Evolutionary conservation across 768 basidiomycete genomes (phyloP).

Genomic region (Collybia sp.): DNA sequence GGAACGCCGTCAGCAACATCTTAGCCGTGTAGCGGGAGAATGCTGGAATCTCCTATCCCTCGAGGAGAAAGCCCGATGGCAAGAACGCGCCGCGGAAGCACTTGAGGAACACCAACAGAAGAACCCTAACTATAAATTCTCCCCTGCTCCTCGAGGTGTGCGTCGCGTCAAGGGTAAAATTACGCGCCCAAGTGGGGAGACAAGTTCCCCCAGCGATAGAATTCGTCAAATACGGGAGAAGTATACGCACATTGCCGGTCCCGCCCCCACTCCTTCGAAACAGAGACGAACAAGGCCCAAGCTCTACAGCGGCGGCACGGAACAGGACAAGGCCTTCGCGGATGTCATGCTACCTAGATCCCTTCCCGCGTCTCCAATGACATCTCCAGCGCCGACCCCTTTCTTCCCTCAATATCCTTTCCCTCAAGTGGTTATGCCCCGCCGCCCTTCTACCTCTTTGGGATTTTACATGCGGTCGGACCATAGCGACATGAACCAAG

Average conservation of each 20-base stretch:
- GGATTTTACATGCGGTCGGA: slow-evolving; percentile 13
- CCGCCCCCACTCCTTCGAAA: slow-evolving; percentile 29
- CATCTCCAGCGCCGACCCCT: slow-evolving; percentile 11
- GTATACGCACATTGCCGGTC: slow-evolving; percentile 25
- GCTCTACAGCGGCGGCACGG: slow-evolving; percentile 10
- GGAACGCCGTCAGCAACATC: slow-evolving; percentile 68
- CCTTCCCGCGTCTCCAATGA: slow-evolving; percentile 8
- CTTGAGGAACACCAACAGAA: slow-evolving; percentile 41
- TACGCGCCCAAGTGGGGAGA: slow-evolving; percentile 9
- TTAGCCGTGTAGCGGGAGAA: slow-evolving; percentile 65
- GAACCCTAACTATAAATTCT: slow-evolving; percentile 62
- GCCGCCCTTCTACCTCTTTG: slow-evolving; percentile 29
- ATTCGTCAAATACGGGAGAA: slow-evolving; percentile 29
- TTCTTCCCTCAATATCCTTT: slow-evolving; percentile 17
- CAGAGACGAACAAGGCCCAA: slow-evolving; percentile 24
- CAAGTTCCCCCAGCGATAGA: slow-evolving; percentile 14
- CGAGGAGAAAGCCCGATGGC: slow-evolving; percentile 43
- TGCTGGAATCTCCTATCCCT: slow-evolving; percentile 57
- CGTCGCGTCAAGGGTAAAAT: slow-evolving; percentile 25
- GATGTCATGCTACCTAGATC: slow-evolving; percentile 6
- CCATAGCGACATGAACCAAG: slow-evolving; percentile 2
- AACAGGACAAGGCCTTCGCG: slow-evolving; percentile 3
- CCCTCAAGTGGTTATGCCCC: slow-evolving; percentile 18
- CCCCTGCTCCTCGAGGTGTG: slow-evolving; percentile 37
- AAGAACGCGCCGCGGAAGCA: slow-evolving; percentile 39